These are phyloP conservation scores for Aspergillus sergii DNA, from an alignment of 2,329 filamentous ascomycete species.

Conservation along the genomic window DNA sequence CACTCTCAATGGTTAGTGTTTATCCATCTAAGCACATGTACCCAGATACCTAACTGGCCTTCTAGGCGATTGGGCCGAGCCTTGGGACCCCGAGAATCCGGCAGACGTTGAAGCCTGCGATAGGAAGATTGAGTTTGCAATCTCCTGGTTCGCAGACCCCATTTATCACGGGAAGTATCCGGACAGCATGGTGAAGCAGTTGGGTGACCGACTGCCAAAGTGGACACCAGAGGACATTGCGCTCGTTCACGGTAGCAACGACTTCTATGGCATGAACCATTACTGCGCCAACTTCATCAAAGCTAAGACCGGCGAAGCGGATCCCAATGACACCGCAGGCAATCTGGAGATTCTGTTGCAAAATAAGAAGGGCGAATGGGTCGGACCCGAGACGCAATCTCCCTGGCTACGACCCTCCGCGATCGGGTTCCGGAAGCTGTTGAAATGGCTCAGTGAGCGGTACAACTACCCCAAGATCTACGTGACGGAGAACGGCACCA, in stretches of 20 bases:
- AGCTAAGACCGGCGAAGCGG: conserved; percentile 64
- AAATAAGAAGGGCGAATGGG: conserved; percentile 71
- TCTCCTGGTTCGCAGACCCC: conserved; percentile 86
- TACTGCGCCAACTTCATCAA: conserved; percentile 88
- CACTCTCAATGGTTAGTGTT: conserved; percentile 70
- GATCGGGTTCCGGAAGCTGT: conserved; percentile 73
- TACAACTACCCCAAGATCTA: conserved; percentile 79
- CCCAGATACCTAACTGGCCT: neutral
- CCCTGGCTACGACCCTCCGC: conserved; percentile 79
- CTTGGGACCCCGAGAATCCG: conserved; percentile 78
- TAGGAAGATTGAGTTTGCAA: conserved; percentile 84
- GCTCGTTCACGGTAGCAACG: conserved; percentile 82
- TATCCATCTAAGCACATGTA: neutral
- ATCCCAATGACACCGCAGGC: conserved; percentile 69
- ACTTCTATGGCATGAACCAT: conserved; percentile 95
- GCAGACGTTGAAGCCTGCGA: conserved; percentile 73
- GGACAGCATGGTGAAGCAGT: conserved; percentile 78
- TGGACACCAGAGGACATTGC: conserved; percentile 73
- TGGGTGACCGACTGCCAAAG: conserved; percentile 73
- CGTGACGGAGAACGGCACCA: conserved; percentile 87
- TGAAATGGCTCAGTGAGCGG: conserved; percentile 75
- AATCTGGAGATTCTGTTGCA: conserved; percentile 73
- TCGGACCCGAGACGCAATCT: conserved; percentile 81
- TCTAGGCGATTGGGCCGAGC: conserved; percentile 73
- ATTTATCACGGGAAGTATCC: conserved; percentile 85